Conservation (phyloP, 2,329 filamentous ascomycete genomes). For the Xylaria sp. region DNA sequence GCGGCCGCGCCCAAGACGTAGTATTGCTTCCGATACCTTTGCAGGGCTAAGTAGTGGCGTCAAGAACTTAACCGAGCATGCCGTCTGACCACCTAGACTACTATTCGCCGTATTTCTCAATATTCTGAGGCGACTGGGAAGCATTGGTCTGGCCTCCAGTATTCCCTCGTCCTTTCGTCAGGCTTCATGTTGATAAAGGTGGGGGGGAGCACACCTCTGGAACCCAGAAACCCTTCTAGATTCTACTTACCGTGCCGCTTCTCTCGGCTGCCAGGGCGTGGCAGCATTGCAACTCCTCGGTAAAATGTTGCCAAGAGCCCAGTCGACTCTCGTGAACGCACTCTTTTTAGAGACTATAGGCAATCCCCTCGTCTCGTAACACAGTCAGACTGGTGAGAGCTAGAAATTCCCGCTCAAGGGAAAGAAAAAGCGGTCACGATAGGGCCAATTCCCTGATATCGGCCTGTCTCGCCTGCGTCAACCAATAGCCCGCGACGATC, state of each 20-base stretch:
- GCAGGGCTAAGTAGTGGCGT: background rate
- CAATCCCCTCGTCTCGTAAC: constrained; percentile 4
- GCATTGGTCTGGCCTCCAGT: constrained; percentile 6
- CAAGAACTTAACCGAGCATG: constrained; percentile 4
- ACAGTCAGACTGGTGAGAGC: constrained; percentile 11
- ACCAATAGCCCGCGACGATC: background rate
- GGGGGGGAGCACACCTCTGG: constrained; percentile 8
- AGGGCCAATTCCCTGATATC: background rate
- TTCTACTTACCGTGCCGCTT: background rate
- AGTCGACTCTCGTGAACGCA: constrained; percentile 3
- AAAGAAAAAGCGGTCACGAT: background rate
- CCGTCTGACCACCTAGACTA: constrained; percentile 21
- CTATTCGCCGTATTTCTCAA: constrained; percentile 1
- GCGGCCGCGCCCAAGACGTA: constrained; percentile 6
- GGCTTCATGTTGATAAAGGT: background rate
- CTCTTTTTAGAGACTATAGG: background rate
- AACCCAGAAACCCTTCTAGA: background rate
- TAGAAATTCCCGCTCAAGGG: background rate
- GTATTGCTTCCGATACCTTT: constrained; percentile 4
- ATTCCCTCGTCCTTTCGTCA: background rate
- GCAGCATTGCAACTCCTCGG: constrained; percentile 21
- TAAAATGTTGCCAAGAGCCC: constrained; percentile 25
- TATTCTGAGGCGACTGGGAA: background rate
- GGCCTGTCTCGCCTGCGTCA: background rate
- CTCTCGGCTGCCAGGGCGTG: constrained; percentile 18